Evolutionary conservation across 495 filamentous ascomycete genomes (phyloP).

Genomic region (Xylaria castorea): DNA sequence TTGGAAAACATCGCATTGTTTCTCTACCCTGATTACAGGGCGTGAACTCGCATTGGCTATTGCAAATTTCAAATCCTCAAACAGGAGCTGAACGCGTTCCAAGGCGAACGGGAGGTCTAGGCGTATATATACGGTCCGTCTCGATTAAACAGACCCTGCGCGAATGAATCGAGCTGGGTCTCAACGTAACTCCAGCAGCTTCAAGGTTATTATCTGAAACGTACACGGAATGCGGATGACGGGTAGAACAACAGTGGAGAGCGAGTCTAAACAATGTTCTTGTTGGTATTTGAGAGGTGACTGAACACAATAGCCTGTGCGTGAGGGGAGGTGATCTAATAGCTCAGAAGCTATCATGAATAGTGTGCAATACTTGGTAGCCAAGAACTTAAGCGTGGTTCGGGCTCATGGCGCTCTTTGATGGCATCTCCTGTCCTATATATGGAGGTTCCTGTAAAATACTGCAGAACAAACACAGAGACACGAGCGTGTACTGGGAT

Average conservation of each 20-base stretch:
- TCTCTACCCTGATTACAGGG: slow-evolving; percentile 4
- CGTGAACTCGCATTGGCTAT: slow-evolving; percentile 2
- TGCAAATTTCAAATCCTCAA: slow-evolving; percentile 16
- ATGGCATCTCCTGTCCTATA: not conserved
- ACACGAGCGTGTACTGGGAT: not conserved
- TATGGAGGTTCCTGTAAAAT: not conserved
- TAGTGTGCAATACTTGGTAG: slow-evolving; percentile 10
- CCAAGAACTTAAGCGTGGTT: not conserved
- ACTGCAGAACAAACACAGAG: not conserved
- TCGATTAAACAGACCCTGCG: not conserved
- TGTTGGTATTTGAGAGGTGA: not conserved
- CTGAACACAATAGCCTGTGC: slow-evolving; percentile 3
- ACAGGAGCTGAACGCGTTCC: slow-evolving; percentile 13
- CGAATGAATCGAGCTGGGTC: not conserved
- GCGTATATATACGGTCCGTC: not conserved
- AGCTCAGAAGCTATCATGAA: not conserved
- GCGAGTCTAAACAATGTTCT: not conserved
- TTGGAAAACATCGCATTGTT: not conserved
- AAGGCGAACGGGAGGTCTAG: not conserved
- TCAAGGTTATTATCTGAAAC: not conserved
- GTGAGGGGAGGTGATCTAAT: slow-evolving; percentile 11
- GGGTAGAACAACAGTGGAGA: not conserved
- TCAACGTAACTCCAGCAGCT: not conserved
- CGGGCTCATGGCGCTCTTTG: slow-evolving; percentile 1
- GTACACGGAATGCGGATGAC: not conserved